phyloP scores from a whole-genome alignment of 148 eudicot genomes.

The Diospyros lotus region DNA sequence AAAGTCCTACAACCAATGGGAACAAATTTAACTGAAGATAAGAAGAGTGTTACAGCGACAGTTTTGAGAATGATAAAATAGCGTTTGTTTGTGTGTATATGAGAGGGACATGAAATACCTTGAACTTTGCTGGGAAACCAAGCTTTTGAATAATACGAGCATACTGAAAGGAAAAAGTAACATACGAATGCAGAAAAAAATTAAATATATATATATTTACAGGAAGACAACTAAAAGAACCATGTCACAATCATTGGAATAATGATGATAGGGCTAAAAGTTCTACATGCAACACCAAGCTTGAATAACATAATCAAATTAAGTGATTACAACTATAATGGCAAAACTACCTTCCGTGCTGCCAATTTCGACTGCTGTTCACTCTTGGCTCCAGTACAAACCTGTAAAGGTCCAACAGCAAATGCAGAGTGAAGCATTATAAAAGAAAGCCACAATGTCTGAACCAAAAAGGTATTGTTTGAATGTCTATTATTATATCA shows the following conservation, averaged over 20 bases:
- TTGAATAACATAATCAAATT: background rate
- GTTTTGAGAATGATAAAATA: no score
- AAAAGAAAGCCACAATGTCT: no score
- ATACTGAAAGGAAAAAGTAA: conserved; percentile 42
- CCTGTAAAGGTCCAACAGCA: conserved; percentile 18
- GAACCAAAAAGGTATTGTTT: no score
- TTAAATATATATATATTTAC: background rate
- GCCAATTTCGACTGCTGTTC: conserved; percentile 61
- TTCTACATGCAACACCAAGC: background rate
- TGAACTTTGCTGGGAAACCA: conserved; percentile 77
- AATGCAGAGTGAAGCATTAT: no score
- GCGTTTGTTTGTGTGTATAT: background rate
- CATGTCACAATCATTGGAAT: background rate
- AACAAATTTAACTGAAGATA: background rate
- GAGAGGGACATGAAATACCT: conserved; percentile 34
- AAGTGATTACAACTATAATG: background rate
- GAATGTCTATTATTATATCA: no score
- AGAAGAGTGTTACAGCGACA: background rate
- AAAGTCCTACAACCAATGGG: conserved; percentile 50
- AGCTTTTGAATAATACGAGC: conserved; percentile 88
- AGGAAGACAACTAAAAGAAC: background rate
- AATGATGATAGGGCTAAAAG: background rate
- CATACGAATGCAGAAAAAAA: background rate
- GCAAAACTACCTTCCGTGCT: conserved; percentile 44
- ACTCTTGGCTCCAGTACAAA: conserved; percentile 79